Conservation (phyloP, 179 eudicot species). For the Spinacia oleracea region DNA sequence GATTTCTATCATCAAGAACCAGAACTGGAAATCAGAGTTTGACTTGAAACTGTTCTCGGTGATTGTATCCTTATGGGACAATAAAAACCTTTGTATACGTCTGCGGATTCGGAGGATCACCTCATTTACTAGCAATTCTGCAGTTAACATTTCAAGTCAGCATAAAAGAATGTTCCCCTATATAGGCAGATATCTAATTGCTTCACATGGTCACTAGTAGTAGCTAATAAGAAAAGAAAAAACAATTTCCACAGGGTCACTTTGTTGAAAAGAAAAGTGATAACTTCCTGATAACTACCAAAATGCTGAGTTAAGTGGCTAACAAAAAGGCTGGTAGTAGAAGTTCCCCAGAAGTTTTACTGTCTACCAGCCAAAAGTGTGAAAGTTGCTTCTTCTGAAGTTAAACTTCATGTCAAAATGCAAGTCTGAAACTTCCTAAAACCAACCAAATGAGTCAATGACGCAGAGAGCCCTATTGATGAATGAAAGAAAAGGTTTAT, state of each 20-base stretch:
- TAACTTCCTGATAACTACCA: not conserved
- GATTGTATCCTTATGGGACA: constrained; percentile 31
- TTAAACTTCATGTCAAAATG: not conserved
- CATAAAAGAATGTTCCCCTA: not conserved
- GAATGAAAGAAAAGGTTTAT: too few species aligned
- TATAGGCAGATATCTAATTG: not conserved
- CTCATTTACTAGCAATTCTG: constrained; percentile 69
- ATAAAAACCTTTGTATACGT: constrained; percentile 44
- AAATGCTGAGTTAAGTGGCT: not conserved
- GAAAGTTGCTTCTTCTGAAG: not conserved
- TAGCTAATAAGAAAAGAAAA: not conserved
- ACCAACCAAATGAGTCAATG: not conserved
- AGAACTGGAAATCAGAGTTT: constrained; percentile 51
- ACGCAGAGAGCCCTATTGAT: too few species aligned
- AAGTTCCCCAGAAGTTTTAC: not conserved
- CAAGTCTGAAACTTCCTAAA: not conserved
- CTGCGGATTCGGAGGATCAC: constrained; percentile 51
- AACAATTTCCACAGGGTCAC: not conserved
- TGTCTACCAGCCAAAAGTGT: not conserved
- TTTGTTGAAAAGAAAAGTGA: too few species aligned
- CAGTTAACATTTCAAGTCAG: constrained; percentile 25
- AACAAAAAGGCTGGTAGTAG: not conserved
- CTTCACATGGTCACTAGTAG: not conserved
- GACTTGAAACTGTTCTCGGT: constrained; percentile 40
- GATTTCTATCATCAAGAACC: constrained; percentile 68